Conservation (phyloP, 495 filamentous ascomycete species). For the Aspergillus haitiensis region DNA sequence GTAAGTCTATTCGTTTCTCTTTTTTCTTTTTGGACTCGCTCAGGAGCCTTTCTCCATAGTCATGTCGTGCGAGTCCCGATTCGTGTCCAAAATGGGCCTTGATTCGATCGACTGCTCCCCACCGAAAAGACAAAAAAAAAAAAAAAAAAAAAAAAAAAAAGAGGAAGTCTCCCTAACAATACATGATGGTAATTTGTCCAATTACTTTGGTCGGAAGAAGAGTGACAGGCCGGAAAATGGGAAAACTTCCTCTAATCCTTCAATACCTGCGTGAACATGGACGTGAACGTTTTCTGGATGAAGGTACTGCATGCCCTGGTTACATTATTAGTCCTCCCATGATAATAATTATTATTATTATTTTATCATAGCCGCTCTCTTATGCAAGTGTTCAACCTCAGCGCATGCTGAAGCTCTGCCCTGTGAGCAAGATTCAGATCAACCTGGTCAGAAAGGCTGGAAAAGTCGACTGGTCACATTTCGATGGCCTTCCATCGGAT, state of each 20-base stretch:
- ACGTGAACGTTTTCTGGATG: too few species aligned
- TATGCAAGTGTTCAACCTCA: not conserved
- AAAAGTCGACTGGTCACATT: slow-evolving; percentile 1
- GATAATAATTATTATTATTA: not conserved
- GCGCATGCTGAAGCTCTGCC: not conserved
- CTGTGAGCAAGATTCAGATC: not conserved
- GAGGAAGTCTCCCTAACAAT: not conserved
- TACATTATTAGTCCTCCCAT: not conserved
- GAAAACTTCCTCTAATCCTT: not conserved
- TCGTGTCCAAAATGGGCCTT: too few species aligned
- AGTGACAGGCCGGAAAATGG: not conserved
- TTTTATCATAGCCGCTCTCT: not conserved
- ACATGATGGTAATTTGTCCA: not conserved
- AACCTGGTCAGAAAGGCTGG: not conserved
- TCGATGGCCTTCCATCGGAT: not conserved
- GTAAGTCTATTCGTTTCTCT: too few species aligned
- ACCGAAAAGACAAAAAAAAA: not conserved
- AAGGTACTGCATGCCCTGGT: not conserved
- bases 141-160: not conserved
- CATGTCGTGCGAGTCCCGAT: too few species aligned
- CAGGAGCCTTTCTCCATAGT: too few species aligned
- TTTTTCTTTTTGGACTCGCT: too few species aligned
- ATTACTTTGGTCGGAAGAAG: too few species aligned
- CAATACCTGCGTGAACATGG: not conserved
- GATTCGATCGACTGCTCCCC: too few species aligned